Evolutionary conservation across 202 grass and related monocot genomes (phyloP), one percentile per base, ranked within the genome.

Genomic region (Alloteropsis angusta): DNA sequence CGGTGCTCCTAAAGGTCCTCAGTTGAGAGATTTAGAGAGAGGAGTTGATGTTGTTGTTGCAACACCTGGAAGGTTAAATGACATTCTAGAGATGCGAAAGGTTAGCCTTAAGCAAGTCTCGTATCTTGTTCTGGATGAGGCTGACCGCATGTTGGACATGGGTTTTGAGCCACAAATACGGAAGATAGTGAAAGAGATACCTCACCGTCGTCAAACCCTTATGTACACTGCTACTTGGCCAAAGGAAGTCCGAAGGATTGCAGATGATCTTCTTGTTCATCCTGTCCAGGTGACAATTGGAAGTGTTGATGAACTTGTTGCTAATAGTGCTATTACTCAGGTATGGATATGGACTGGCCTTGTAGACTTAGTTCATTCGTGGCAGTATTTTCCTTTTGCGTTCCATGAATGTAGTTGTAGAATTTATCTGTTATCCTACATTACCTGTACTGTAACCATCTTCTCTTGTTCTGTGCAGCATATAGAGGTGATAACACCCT

Each of bases 221-320:
- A 98, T 98, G 96, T 98, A 93, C 64, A 98, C 96, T 83, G 96
- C 96, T 81, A 98, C 96, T 21, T 98, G 96, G 96, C 96, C 96
- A 11, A 98, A 98, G 78, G 96, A 98, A 79, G 96, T 98, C 13
- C 72, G 90, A 59, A 89, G 80, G 67, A 99, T 99, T 84, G 96
- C 96, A 67, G 82, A 85, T 10, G 96, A 99, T 83, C 81, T 99
- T 78, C 96, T 99, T 74, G 86, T 87, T 80, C 72, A 84, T 81
- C 92, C 96, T 99, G 65, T 99, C 70, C 96, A 99, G 65, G 96
- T 99, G 70, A 99, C 93, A 32, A 99, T 99, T 82, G 96, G 96
- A 77, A 88, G 90, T 28, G 89, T 92, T 22, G 96, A 93, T 80
- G 90, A 99, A 55, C 96, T 99, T 83, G 92, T 99, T 87, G 96